A percentile compares a stretch with the other conserved stretches of the same genome.
These are phyloP conservation scores for Neoboletus magnificus DNA, from an alignment of 768 basidiomycete species.

Conservation along the genomic window DNA sequence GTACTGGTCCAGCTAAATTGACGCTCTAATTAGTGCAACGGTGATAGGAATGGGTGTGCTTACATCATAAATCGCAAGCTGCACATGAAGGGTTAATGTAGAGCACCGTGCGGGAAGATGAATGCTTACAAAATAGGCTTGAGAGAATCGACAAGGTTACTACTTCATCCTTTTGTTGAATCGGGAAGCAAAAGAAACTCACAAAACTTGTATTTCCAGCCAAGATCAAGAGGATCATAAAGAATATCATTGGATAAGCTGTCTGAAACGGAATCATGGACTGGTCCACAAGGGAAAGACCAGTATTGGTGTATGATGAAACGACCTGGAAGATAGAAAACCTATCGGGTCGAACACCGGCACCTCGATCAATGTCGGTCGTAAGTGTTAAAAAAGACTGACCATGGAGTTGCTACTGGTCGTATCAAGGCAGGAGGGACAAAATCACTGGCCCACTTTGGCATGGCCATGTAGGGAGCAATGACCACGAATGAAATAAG, in stretches of 20 bases:
- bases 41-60: slow-evolving; percentile 25
- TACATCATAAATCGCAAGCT: slow-evolving; percentile 85
- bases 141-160: neutral
- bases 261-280: slow-evolving; percentile 91
- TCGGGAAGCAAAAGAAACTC: slow-evolving; percentile 36
- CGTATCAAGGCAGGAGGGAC: slow-evolving; percentile 55
- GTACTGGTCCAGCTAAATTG: slow-evolving; percentile 65
- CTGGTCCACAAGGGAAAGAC: slow-evolving; percentile 80
- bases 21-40: neutral
- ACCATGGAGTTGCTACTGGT: slow-evolving; percentile 66
- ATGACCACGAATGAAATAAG: slow-evolving; percentile 68
- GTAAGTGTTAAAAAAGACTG: slow-evolving; percentile 7
- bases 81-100: neutral
- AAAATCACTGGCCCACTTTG: slow-evolving; percentile 60
- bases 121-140: slow-evolving; percentile 82
- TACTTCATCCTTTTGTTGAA: neutral
- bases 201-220: slow-evolving; percentile 95
- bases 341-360: slow-evolving; percentile 39
- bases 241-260: slow-evolving; percentile 77
- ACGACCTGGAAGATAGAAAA: slow-evolving; percentile 82
- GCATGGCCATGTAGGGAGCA: slow-evolving; percentile 71
- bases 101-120: neutral
- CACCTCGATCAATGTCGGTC: neutral
- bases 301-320: slow-evolving; percentile 87
- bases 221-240: slow-evolving; percentile 71